Percentiles rank a stretch among this genome's conserved stretches.
phyloP scores from a whole-genome alignment of 2,329 filamentous ascomycete genomes.

The Fusarium buxicola region DNA sequence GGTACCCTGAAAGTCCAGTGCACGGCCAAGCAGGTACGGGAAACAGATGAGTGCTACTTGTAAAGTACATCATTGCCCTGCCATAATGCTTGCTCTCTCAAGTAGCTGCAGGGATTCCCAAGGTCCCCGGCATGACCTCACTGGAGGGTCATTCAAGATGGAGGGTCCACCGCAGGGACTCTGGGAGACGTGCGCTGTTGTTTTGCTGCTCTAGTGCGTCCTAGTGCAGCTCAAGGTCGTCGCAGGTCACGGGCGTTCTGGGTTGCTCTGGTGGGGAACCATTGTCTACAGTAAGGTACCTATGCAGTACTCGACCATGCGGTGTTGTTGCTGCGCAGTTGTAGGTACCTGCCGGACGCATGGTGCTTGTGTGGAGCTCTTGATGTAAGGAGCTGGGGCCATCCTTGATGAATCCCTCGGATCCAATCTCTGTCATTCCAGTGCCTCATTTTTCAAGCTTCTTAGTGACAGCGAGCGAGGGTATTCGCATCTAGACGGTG shows the following conservation, averaged over 20 bases:
- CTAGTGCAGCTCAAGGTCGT: constrained; percentile 5
- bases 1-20: constrained; percentile 19
- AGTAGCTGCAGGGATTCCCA: constrained; percentile 5
- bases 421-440: constrained; percentile 17
- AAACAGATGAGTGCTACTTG: constrained; percentile 14
- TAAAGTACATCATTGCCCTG: constrained; percentile 4
- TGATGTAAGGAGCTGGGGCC: constrained; percentile 9
- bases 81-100: background rate
- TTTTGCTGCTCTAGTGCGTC: constrained; percentile 24
- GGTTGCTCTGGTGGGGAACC: background rate
- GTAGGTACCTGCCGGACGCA: constrained; percentile 1
- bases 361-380: constrained; percentile 2
- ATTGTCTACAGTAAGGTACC: too few species aligned
- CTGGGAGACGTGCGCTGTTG: constrained; percentile 35
- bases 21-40: constrained; percentile 23
- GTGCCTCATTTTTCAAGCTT: constrained; percentile 11
- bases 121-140: constrained; percentile 29
- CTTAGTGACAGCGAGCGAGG: background rate
- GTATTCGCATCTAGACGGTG: background rate
- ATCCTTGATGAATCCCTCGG: constrained; percentile 4
- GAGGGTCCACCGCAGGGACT: constrained; percentile 36
- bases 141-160: constrained; percentile 31
- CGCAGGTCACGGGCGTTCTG: background rate
- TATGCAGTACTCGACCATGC: background rate
- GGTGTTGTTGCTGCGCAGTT: background rate